Evolutionary conservation across 768 basidiomycete species (phyloP).

Genomic region (Agaricus subrufescens): DNA sequence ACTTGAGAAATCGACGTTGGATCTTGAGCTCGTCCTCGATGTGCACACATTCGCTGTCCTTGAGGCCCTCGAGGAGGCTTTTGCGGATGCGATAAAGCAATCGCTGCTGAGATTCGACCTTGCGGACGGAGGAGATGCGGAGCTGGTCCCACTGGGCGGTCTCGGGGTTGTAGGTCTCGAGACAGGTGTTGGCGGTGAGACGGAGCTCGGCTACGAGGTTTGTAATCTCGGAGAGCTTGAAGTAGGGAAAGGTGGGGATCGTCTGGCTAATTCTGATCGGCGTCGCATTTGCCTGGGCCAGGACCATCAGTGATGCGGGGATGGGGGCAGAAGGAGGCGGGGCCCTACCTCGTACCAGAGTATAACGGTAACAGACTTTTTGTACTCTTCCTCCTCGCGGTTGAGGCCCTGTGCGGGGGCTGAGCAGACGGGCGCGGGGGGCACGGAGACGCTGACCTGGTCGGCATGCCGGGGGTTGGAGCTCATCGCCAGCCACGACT

Average conservation of each 20-base stretch:
- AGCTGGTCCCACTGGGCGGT: constrained; percentile 69
- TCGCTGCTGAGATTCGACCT: constrained; percentile 56
- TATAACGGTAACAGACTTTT: constrained; percentile 57
- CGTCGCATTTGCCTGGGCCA: constrained; percentile 40
- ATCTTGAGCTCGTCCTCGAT: constrained; percentile 51
- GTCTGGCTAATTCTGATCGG: constrained; percentile 55
- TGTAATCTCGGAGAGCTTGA: constrained; percentile 51
- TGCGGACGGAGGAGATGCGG: constrained; percentile 50
- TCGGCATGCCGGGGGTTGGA: background rate
- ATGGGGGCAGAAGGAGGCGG: background rate
- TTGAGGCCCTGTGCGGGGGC: constrained; percentile 27
- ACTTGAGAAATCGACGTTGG: constrained; percentile 26
- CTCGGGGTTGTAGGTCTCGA: constrained; percentile 54
- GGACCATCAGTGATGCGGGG: constrained; percentile 1
- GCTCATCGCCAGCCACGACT: background rate
- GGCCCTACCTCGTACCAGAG: constrained; percentile 62
- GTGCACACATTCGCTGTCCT: constrained; percentile 53
- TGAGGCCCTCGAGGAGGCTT: constrained; percentile 51
- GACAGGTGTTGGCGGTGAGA: constrained; percentile 44
- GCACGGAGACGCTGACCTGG: background rate
- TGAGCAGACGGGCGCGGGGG: background rate
- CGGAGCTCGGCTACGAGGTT: constrained; percentile 52
- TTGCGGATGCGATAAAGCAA: constrained; percentile 58
- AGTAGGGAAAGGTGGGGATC: constrained; percentile 61
- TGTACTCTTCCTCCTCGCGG: constrained; percentile 37